Base-by-base conservation (phyloP, 2,329 filamentous ascomycete species). In the Penicillium sp. region DNA sequence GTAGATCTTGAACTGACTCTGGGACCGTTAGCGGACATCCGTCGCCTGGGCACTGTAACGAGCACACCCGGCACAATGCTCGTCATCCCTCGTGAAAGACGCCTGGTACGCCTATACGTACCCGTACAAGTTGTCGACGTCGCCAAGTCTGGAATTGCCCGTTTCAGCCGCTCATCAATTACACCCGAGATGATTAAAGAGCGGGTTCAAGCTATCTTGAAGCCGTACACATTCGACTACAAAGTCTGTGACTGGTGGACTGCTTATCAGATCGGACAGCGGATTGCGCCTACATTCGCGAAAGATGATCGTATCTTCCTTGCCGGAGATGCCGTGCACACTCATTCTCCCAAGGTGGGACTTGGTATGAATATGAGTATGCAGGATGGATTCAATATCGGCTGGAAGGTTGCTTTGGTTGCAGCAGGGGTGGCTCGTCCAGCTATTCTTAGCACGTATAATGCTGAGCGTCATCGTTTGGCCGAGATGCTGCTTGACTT, bases 401-500 rank as follows among this genome's bases (percentile, higher is more conserved):
- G 78, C 21, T 84, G 81, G 81, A 84, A 84, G 57, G 65, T 84
- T 3, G 76, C 73, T 0, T 65, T 76, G 3, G 79, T 80, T 0
- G 68, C 80, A 21, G 76, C 73, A 13, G 74, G 75, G 1, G 57
- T 69, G 1, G 65, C 71, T 0, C 57, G 70, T 5, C 72, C 73
- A 0, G 60, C 65, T 0, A 73, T 82, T 7, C 66, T 83, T 1
- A 70, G 73, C 47, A 83, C 80, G 0, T 83, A 83, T 54, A 70
- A 79, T 16, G 67, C 70, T 0, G 81, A 84, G 60, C 74, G 86
- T 2, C 78, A 81, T 4, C 77, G 75, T 4, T 81, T 89, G 1
- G 87, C 87, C 0, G 76, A 85, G 52, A 81, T 86, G 47, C 76
- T 90, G 0, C 88, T 90, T 55, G 76, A 79, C 6, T 85, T 86